Percentiles rank a stretch among this genome's conserved stretches.
Evolutionary conservation across 805 yeast species (phyloP).

Genomic region (Geotrichum ghanense): DNA sequence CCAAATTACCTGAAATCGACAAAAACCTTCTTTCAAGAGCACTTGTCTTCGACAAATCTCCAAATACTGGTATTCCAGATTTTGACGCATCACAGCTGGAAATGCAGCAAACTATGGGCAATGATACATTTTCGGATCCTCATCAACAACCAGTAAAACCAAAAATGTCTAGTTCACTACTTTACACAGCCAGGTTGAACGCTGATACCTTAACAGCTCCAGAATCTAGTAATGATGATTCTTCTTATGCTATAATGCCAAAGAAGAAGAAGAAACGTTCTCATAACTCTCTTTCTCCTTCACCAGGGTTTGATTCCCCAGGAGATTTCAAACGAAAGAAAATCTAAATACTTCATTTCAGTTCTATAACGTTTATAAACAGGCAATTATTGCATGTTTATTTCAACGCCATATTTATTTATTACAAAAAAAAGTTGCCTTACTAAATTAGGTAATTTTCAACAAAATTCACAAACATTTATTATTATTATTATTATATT

Average conservation of each 20-base stretch:
- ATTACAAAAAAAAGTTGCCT: too few species aligned
- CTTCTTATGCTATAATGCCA: not conserved
- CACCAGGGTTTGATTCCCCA: not conserved
- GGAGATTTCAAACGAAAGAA: not conserved
- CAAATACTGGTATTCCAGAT: slow-evolving; percentile 64
- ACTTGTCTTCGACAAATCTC: slow-evolving; percentile 51
- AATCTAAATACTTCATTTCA: too few species aligned
- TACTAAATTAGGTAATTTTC: too few species aligned
- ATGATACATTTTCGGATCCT: slow-evolving; percentile 6
- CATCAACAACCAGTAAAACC: not conserved
- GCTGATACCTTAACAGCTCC: not conserved
- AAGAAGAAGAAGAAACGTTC: slow-evolving; percentile 1
- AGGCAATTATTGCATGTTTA: too few species aligned
- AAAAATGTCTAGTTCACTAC: slow-evolving; percentile 3
- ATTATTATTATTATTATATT: too few species aligned
- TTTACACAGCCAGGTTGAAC: not conserved
- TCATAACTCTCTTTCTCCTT: not conserved
- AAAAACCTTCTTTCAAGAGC: slow-evolving; percentile 37
- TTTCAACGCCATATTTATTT: too few species aligned
- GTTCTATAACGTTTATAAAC: too few species aligned
- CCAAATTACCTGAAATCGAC: slow-evolving; percentile 23
- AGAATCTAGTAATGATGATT: slow-evolving; percentile 1
- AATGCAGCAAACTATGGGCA: too few species aligned
- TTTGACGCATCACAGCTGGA: slow-evolving; percentile 61
- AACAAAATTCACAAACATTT: too few species aligned